Evolutionary conservation across 2,329 filamentous ascomycete species (phyloP), one percentile per base, ranked within the genome.

Genomic region (Ophiocordyceps camponoti-rufipedis): DNA sequence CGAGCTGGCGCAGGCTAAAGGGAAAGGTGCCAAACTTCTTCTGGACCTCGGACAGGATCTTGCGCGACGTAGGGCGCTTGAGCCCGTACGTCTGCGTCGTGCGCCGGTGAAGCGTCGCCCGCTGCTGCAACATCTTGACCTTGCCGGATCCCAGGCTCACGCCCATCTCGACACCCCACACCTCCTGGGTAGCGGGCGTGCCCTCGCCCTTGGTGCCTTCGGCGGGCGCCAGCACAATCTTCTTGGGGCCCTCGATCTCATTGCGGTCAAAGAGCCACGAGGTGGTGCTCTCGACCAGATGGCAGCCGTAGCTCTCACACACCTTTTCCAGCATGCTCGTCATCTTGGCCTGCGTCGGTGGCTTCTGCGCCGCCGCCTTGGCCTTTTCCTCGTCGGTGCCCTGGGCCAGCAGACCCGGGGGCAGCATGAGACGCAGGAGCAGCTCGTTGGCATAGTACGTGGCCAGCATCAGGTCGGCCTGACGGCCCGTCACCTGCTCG

Each of bases 11-110:
- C 70, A 96, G 74, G 67, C 85, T 94, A 78, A 98, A 98, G 56
- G 91, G 91, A 75, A 98, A 98, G 50, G 78, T 86, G 53, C 89
- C 88, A 60, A 96, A 98, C 71, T 89, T 95, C 79, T 89, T 93
- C 63, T 93, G 82, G 49, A 94, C 82, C 69, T 96, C 91, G 42
- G 88, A 94, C 45, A 96, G 74, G 44, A 89, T 82, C 67, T 93
- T 85, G 61, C 89, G 80, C 45, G 89, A 95, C 53, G 85, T 94
- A 49, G 86, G 86, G 54, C 91, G 82, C 79, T 96, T 98, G 53
- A 98, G 74, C 49, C 80, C 80, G 66, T 94, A 95, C 49, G 86
- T 95, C 55, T 85, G 88, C 53, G 78, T 81, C 47, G 91, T 96
- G 58, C 89, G 84, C 61, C 89, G 85, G 70, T 96, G 87, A 52